A percentile compares a stretch with the other conserved stretches of the same genome.
Evolutionary conservation across 2,329 filamentous ascomycete species (phyloP).

Genomic region (Botrytis medusae): DNA sequence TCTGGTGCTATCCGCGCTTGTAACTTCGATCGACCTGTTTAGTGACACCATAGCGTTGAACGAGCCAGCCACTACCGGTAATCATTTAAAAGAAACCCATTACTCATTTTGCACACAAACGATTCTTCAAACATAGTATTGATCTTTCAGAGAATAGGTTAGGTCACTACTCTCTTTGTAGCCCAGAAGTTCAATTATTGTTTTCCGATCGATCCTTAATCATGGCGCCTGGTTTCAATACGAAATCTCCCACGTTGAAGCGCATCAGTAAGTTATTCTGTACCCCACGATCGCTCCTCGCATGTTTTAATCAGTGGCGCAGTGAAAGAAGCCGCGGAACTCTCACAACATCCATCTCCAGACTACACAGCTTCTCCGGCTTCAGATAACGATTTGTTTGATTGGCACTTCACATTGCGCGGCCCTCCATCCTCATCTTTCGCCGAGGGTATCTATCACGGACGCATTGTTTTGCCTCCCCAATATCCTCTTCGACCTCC

Average conservation of each 20-base stretch:
- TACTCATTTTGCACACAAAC: not conserved
- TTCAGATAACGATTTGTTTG: constrained; percentile 86
- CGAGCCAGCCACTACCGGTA: not conserved
- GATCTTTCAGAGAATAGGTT: too few relatives aligned
- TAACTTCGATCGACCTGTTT: not conserved
- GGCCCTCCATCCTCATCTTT: constrained; percentile 73
- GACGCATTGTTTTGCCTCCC: constrained; percentile 86
- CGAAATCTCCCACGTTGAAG: constrained; percentile 80
- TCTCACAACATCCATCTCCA: constrained; percentile 74
- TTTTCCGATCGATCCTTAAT: not conserved
- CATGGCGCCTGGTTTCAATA: constrained; percentile 53
- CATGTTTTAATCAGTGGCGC: constrained; percentile 24
- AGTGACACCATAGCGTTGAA: not conserved
- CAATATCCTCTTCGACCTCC: constrained; percentile 90
- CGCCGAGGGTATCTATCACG: constrained; percentile 80
- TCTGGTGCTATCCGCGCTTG: not conserved
- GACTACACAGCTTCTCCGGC: constrained; percentile 80
- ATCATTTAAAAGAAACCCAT: not conserved
- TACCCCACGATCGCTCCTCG: constrained; percentile 18
- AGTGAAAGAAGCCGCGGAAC: constrained; percentile 90
- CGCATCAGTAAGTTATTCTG: constrained; percentile 64
- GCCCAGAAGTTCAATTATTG: not conserved
- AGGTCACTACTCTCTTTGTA: not conserved
- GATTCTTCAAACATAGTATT: not conserved
- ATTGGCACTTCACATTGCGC: constrained; percentile 98